Evolutionary conservation across 2,329 filamentous ascomycete species (phyloP).

Genomic region (Paraconiothyrium brasiliense): DNA sequence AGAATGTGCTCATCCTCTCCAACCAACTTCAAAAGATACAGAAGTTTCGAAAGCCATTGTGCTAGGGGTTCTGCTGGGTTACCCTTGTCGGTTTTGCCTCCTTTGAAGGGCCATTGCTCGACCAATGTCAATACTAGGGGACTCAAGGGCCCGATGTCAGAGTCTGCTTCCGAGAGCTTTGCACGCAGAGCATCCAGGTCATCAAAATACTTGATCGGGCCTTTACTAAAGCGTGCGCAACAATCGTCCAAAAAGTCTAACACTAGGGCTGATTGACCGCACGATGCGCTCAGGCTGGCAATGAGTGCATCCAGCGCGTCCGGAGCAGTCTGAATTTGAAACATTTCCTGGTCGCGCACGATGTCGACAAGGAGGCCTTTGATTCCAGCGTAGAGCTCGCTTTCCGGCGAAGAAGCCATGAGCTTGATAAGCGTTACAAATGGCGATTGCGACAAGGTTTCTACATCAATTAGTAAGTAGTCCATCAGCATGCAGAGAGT

Average conservation of each 20-base stretch:
- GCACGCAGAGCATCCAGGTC: constrained; percentile 64
- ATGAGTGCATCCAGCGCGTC: constrained; percentile 56
- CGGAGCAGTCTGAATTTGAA: constrained; percentile 58
- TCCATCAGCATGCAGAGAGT: not conserved
- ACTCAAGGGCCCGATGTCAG: constrained; percentile 58
- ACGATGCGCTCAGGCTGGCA: constrained; percentile 59
- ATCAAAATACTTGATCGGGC: constrained; percentile 86
- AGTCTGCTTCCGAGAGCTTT: constrained; percentile 24
- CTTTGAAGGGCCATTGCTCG: constrained; percentile 79
- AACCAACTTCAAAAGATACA: constrained; percentile 47
- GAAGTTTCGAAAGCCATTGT: constrained; percentile 47
- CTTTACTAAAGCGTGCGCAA: constrained; percentile 75
- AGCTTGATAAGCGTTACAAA: constrained; percentile 76
- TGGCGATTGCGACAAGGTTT: constrained; percentile 71
- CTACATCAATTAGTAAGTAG: constrained; percentile 41
- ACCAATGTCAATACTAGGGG: constrained; percentile 73
- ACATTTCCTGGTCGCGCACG: constrained; percentile 71
- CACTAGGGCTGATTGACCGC: constrained; percentile 51
- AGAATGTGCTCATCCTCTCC: constrained; percentile 47
- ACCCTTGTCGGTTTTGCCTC: constrained; percentile 35
- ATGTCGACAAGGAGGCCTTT: constrained; percentile 68
- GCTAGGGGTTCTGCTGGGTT: constrained; percentile 41
- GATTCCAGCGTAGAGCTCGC: constrained; percentile 62
- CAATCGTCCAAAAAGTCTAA: constrained; percentile 86
- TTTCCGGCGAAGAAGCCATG: constrained; percentile 59